Conservation (phyloP, 257 asterid genomes). For the Dorcoceras hygrometricum region DNA sequence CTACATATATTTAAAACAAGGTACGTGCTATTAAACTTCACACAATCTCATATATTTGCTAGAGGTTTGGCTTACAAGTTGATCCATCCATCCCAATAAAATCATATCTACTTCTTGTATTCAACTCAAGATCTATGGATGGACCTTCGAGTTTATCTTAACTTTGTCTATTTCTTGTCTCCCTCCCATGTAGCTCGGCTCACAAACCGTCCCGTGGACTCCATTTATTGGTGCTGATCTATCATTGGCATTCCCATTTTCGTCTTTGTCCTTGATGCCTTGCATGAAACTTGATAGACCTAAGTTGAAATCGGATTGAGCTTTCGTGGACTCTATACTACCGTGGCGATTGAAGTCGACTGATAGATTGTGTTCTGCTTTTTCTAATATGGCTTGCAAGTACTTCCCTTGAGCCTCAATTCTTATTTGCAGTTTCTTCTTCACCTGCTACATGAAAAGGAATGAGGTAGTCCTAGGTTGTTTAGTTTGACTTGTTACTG, state of each 20-base stretch:
- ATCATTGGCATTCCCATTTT: slow-evolving; percentile 31
- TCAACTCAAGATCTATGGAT: not conserved
- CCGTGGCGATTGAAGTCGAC: slow-evolving; percentile 38
- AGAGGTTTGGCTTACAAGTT: not conserved
- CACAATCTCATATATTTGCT: not conserved
- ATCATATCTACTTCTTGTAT: not conserved
- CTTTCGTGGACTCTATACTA: slow-evolving; percentile 51
- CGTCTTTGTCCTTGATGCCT: slow-evolving; percentile 45
- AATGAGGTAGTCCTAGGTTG: not conserved
- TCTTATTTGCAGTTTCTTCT: slow-evolving; percentile 82
- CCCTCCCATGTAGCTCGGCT: slow-evolving; percentile 25
- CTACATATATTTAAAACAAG: not conserved
- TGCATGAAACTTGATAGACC: slow-evolving; percentile 70
- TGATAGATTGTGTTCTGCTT: slow-evolving; percentile 67
- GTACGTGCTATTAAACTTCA: not conserved
- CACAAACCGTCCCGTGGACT: slow-evolving; percentile 21
- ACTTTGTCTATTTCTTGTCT: slow-evolving; percentile 32
- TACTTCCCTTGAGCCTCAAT: slow-evolving; percentile 94
- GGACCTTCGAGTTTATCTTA: slow-evolving; percentile 48
- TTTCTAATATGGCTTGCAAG: slow-evolving; percentile 73
- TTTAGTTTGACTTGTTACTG: not conserved
- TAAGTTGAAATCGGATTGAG: slow-evolving; percentile 61
- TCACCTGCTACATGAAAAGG: slow-evolving; percentile 50
- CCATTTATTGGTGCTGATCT: slow-evolving; percentile 20
- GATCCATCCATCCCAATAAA: not conserved